These are phyloP conservation scores for Zygotorulaspora chibaensis DNA, from an alignment of 805 yeast genomes.

Conservation along the genomic window DNA sequence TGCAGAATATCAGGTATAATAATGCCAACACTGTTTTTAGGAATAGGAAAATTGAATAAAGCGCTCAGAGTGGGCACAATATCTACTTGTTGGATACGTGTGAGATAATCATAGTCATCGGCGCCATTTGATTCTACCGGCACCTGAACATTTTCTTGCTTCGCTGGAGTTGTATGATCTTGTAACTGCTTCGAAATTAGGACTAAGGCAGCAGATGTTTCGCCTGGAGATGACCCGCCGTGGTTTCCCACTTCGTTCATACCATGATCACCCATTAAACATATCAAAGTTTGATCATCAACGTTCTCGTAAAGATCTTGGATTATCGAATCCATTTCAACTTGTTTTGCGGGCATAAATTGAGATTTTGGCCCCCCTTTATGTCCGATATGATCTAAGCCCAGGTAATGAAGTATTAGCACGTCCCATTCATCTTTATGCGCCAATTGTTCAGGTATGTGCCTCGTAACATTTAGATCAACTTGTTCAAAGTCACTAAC, in stretches of 20 bases:
- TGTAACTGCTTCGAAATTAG: slow-evolving; percentile 62
- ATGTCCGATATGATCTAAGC: slow-evolving; percentile 96
- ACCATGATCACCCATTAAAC: slow-evolving; percentile 91
- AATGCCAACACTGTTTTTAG: slow-evolving; percentile 82
- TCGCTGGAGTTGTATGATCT: slow-evolving; percentile 18
- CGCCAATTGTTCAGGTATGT: slow-evolving; percentile 56
- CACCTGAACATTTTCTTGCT: slow-evolving; percentile 14
- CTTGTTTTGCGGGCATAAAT: slow-evolving; percentile 77
- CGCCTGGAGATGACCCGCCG: slow-evolving; percentile 93
- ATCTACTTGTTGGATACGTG: slow-evolving; percentile 77
- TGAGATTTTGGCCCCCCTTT: slow-evolving; percentile 86
- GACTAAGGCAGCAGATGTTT: slow-evolving; percentile 79
- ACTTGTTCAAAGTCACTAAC: slow-evolving; percentile 95
- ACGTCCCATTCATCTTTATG: slow-evolving; percentile 65
- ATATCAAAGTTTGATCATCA: slow-evolving; percentile 53
- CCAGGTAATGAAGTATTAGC: slow-evolving; percentile 82
- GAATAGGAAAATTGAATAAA: slow-evolving; percentile 81
- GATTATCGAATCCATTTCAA: slow-evolving; percentile 77
- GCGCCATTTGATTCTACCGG: slow-evolving; percentile 28
- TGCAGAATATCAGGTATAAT: slow-evolving; percentile 54
- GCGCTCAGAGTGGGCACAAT: slow-evolving; percentile 86
- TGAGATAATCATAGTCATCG: slow-evolving; percentile 50
- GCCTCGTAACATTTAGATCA: slow-evolving; percentile 88
- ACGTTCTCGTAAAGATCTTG: slow-evolving; percentile 45
- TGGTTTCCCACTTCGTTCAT: slow-evolving; percentile 95